Evolutionary conservation across 2,329 filamentous ascomycete genomes (phyloP).

Genomic region (Arthrobotrys pseudoclavata): DNA sequence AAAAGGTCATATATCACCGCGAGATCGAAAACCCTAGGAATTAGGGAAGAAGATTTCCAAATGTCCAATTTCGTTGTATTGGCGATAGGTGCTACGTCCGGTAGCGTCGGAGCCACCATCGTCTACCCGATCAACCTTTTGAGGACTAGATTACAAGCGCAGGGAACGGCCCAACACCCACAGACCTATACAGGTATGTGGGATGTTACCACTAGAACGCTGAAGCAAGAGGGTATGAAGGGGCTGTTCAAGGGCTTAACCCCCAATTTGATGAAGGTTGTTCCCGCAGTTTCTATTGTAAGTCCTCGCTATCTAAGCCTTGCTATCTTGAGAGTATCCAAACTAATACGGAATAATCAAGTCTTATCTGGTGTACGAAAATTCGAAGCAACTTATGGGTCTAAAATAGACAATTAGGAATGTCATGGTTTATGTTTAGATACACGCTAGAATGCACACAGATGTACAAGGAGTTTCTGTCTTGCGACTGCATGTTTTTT

Average conservation of each 20-base stretch:
- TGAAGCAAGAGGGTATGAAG: constrained; percentile 83
- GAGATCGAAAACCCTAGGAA: constrained; percentile 77
- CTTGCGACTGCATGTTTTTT: constrained; percentile 70
- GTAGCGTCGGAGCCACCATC: constrained; percentile 89
- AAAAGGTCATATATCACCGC: constrained; percentile 80
- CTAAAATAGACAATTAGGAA: constrained; percentile 66
- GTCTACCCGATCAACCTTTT: constrained; percentile 97
- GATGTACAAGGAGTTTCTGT: constrained; percentile 72
- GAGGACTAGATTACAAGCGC: constrained; percentile 86
- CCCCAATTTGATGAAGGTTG: constrained; percentile 95
- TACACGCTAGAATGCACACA: constrained; percentile 10
- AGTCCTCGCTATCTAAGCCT: constrained; percentile 29
- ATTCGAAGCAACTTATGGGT: constrained; percentile 80
- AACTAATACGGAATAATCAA: constrained; percentile 61
- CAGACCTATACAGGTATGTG: constrained; percentile 90
- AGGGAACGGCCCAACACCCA: constrained; percentile 92
- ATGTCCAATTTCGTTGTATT: constrained; percentile 84
- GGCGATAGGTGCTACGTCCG: constrained; percentile 89
- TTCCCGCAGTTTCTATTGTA: constrained; percentile 91
- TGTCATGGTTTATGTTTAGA: constrained; percentile 33
- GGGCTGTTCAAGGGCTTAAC: constrained; percentile 96
- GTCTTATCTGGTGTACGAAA: constrained; percentile 90
- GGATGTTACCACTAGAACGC: constrained; percentile 87
- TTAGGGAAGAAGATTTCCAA: constrained; percentile 85
- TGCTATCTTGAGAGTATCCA: not conserved